These are phyloP conservation scores for Hypoxylon lienhwacheense DNA, from an alignment of 495 filamentous ascomycete species.

Conservation along the genomic window DNA sequence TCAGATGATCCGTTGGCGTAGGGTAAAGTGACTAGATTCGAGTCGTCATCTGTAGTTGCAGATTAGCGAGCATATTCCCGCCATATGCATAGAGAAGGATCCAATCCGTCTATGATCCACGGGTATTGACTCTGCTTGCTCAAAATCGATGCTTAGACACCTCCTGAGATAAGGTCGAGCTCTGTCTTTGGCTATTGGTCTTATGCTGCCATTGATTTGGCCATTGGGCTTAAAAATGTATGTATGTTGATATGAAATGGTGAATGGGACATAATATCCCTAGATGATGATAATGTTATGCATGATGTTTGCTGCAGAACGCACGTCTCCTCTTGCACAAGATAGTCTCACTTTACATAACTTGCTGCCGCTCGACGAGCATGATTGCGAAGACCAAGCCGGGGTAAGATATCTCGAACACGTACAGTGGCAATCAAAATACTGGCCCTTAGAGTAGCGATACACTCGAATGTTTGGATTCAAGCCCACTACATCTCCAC, in stretches of 20 bases:
- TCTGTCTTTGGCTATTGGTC: background rate
- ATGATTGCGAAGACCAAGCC: conserved; percentile 7
- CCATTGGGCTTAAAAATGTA: background rate
- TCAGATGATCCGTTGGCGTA: conserved; percentile 79
- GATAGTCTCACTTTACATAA: conserved; percentile 5
- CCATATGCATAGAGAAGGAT: background rate
- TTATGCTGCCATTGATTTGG: background rate
- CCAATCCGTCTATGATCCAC: background rate
- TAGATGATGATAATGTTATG: background rate
- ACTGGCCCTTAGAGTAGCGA: conserved; percentile 84
- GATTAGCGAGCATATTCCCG: conserved; percentile 18
- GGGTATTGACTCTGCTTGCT: background rate
- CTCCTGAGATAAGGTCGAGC: background rate
- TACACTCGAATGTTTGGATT: conserved; percentile 92
- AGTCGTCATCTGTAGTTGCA: conserved; percentile 32
- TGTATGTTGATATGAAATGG: background rate
- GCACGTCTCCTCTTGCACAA: background rate
- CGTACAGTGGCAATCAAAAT: conserved; percentile 86
- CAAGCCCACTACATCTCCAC: conserved; percentile 79
- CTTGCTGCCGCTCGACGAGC: background rate
- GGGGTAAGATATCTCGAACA: conserved; percentile 24
- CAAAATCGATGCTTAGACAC: background rate
- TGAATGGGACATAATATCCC: background rate
- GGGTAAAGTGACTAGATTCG: conserved; percentile 26
- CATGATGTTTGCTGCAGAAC: conserved; percentile 4